Conservation (phyloP, 768 basidiomycete genomes). For the Xerocomellus chrysenteron region DNA sequence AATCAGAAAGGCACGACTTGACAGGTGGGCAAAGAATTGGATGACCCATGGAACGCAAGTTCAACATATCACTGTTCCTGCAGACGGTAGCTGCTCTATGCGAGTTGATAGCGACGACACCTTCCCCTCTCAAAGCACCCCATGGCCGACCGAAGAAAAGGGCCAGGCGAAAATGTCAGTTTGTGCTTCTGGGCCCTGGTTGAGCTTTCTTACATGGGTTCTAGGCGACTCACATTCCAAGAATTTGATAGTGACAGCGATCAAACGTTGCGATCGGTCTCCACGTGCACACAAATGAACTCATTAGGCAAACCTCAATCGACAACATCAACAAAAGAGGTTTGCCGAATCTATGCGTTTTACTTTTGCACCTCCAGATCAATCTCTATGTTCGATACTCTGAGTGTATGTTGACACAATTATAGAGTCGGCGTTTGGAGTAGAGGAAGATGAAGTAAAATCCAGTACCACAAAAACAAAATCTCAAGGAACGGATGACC, state of each 20-base stretch:
- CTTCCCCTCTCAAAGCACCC: slow-evolving; percentile 14
- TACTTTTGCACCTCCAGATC: slow-evolving; percentile 21
- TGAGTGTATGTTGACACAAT: slow-evolving; percentile 3
- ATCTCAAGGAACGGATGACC: neutral
- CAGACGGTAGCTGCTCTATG: slow-evolving; percentile 26
- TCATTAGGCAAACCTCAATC: slow-evolving; percentile 36
- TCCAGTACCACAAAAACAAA: neutral
- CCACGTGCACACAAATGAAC: slow-evolving; percentile 42
- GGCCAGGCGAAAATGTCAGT: slow-evolving; percentile 54
- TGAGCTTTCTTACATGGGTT: slow-evolving; percentile 1
- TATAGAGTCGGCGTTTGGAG: slow-evolving; percentile 11
- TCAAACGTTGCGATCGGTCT: slow-evolving; percentile 31
- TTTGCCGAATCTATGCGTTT: slow-evolving; percentile 40
- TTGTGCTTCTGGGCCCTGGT: neutral
- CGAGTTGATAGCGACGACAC: slow-evolving; percentile 24
- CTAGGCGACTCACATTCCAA: slow-evolving; percentile 10
- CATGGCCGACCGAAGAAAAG: slow-evolving; percentile 27
- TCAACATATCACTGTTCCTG: slow-evolving; percentile 10
- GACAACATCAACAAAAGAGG: slow-evolving; percentile 36
- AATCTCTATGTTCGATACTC: neutral
- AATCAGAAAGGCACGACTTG: slow-evolving; percentile 25
- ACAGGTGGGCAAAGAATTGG: slow-evolving; percentile 29
- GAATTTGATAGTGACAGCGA: slow-evolving; percentile 34
- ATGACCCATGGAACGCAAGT: slow-evolving; percentile 27
- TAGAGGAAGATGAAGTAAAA: slow-evolving; percentile 12